Evolutionary conservation across 2,329 filamentous ascomycete genomes (phyloP), one percentile per base, ranked within the genome.

Genomic region (Nemania diffusa): DNA sequence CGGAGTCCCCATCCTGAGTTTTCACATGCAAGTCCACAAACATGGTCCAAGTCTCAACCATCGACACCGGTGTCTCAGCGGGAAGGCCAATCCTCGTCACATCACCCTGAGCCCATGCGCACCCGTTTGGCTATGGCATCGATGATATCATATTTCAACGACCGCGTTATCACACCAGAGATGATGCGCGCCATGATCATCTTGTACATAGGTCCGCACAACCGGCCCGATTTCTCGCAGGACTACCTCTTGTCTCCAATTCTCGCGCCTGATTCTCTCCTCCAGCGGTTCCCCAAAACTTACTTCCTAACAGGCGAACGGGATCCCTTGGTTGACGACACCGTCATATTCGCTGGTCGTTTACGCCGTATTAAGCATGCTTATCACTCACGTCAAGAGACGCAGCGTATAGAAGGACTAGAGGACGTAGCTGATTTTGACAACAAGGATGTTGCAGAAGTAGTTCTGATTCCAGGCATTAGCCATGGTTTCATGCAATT

Each of bases 181-280:
- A 97, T 98, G 93, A 97, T 98, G 91, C 92, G 96, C 34, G 93
- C 94, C 70, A 98, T 99, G 94, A 97, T 99, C 71, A 97, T 99
- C 71, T 85, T 99, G 3, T 99, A 99, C 78, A 92, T 99, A 62
- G 96, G 96, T 0, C 94, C 94, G 0, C 92, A 97, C 77, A 93
- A 96, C 78, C 91, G 94, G 0, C 96, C 96, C 0, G 94, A 98
- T 77, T 98, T 99, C 78, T 89, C 89, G 29, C 93, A 92, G 6
- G 95, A 99, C 79, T 97, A 94, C 77, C 87, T 97, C 0, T 87
- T 99, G 2, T 97, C 92, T 0, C 96, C 96, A 0, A 90, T 97
- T 0, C 87, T 97, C 0, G 94, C 96, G 0, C 96, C 96, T 0
- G 95, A 97, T 72, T 84, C 88, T 0, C 84, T 98, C 0, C 86